phyloP scores from a whole-genome alignment of 2,329 filamentous ascomycete genomes.

The Aspergillus eucalypticola region DNA sequence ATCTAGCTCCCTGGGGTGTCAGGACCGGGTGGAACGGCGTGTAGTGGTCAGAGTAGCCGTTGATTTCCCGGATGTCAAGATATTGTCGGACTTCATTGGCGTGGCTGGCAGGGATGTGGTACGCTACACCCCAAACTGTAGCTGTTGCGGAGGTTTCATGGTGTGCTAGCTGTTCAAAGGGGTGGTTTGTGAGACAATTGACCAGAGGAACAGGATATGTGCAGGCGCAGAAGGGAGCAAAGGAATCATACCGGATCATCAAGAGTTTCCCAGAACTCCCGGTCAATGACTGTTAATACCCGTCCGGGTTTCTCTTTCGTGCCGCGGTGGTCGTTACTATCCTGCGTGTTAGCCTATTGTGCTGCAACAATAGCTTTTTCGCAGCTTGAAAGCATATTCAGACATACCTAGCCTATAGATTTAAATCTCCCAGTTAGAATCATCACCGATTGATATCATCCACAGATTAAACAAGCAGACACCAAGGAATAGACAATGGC shows the following conservation, averaged over 20 bases:
- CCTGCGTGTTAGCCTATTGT: not conserved
- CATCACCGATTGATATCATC: not conserved
- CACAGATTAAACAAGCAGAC: not conserved
- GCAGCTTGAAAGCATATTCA: slow-evolving; percentile 5
- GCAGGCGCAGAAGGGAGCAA: not conserved
- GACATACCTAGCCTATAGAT: slow-evolving; percentile 35
- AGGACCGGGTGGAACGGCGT: slow-evolving; percentile 73
- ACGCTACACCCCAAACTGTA: slow-evolving; percentile 88
- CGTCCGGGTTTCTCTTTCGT: slow-evolving; percentile 84
- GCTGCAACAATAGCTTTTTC: slow-evolving; percentile 9
- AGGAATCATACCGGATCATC: slow-evolving; percentile 57
- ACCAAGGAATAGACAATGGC: not conserved
- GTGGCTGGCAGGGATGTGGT: slow-evolving; percentile 72
- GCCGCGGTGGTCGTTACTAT: slow-evolving; percentile 89
- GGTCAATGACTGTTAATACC: slow-evolving; percentile 89
- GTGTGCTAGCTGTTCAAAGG: slow-evolving; percentile 31
- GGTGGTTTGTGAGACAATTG: not conserved
- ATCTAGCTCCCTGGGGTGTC: slow-evolving; percentile 7
- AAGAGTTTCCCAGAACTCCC: slow-evolving; percentile 76
- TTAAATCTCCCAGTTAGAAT: not conserved
- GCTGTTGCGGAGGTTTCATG: slow-evolving; percentile 35
- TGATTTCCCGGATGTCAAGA: slow-evolving; percentile 94
- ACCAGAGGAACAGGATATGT: no score
- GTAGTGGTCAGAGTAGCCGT: slow-evolving; percentile 93
- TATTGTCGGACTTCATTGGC: slow-evolving; percentile 83